Evolutionary conservation across 352 stramenopile genomes (phyloP).

Genomic region (Bremia lactucae): DNA sequence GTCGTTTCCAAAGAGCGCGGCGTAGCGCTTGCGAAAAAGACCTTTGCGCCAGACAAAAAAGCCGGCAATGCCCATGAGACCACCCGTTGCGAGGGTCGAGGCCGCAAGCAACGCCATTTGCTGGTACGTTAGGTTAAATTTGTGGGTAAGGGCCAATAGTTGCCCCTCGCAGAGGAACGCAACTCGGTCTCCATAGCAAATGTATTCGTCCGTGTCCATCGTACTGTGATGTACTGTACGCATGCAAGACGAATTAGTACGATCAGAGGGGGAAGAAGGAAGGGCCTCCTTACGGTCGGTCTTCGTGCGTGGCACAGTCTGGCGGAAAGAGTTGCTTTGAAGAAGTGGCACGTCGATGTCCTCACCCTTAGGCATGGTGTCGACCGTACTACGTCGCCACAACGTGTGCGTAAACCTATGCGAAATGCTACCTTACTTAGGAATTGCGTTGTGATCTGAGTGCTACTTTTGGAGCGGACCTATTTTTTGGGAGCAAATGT

Average conservation of each 20-base stretch:
- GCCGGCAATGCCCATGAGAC: constrained; percentile 50
- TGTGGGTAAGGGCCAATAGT: constrained; percentile 49
- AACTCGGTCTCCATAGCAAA: constrained; percentile 66
- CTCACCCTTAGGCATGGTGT: constrained; percentile 14
- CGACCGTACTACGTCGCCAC: constrained; percentile 14
- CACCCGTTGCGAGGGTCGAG: constrained; percentile 40
- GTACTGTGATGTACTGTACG: constrained; percentile 2
- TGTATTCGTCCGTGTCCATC: constrained; percentile 39
- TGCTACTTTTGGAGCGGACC: too few relatives aligned
- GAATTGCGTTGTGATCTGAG: too few relatives aligned
- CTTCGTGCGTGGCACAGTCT: constrained; percentile 12
- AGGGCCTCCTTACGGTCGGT: constrained; percentile 11
- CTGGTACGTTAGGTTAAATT: constrained; percentile 70
- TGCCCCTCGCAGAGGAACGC: constrained; percentile 68
- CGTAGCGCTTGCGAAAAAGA: constrained; percentile 62
- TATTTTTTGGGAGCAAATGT: too few relatives aligned
- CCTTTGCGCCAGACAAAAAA: constrained; percentile 65
- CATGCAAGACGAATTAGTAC: constrained; percentile 3
- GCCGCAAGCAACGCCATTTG: constrained; percentile 54
- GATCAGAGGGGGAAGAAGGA: not conserved
- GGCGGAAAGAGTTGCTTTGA: constrained; percentile 11
- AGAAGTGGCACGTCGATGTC: constrained; percentile 17
- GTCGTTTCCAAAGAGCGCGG: constrained; percentile 46
- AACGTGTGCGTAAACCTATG: constrained; percentile 18
- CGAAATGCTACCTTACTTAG: too few relatives aligned